A percentile compares a stretch with the other conserved stretches of the same genome.
Evolutionary conservation across 768 basidiomycete genomes (phyloP).

Genomic region (Pleurotus citrinopileatus): DNA sequence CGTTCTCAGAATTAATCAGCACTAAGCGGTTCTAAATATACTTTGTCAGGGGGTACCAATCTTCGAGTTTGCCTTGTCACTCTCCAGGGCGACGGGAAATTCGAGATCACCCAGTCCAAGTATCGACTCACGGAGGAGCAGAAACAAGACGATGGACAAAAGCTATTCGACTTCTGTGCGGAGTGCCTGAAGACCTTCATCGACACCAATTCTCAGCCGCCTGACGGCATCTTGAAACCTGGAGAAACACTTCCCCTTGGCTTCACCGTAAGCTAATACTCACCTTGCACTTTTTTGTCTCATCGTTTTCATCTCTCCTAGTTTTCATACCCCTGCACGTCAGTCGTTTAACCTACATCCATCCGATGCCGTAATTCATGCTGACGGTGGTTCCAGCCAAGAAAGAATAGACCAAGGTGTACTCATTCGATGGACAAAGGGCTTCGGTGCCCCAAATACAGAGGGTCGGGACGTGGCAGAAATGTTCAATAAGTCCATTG

Average conservation of each 20-base stretch:
- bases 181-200: constrained; percentile 90
- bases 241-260: constrained; percentile 76
- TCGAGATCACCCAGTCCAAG: constrained; percentile 97
- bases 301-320: constrained; percentile 20
- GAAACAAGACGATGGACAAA: constrained; percentile 96
- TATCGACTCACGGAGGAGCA: constrained; percentile 97
- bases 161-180: constrained; percentile 96
- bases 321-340: constrained; percentile 97
- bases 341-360: constrained; percentile 31
- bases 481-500: constrained; percentile 86
- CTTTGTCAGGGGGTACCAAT: constrained; percentile 79
- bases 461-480: constrained; percentile 91
- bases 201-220: constrained; percentile 60
- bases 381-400: constrained; percentile 56
- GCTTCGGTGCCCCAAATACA: constrained; percentile 88
- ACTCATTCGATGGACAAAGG: constrained; percentile 99
- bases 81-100: constrained; percentile 89
- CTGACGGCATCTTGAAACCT: constrained; percentile 44
- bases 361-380: background rate
- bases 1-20: background rate
- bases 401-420: constrained; percentile 89
- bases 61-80: constrained; percentile 97
- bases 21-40: constrained; percentile 9
- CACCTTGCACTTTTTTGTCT: background rate
- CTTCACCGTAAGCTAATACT: constrained; percentile 75